Percentiles rank a stretch among this genome's conserved stretches.
Evolutionary conservation across 306 rosid species (phyloP).

Genomic region (Cyamopsis tetragonoloba): DNA sequence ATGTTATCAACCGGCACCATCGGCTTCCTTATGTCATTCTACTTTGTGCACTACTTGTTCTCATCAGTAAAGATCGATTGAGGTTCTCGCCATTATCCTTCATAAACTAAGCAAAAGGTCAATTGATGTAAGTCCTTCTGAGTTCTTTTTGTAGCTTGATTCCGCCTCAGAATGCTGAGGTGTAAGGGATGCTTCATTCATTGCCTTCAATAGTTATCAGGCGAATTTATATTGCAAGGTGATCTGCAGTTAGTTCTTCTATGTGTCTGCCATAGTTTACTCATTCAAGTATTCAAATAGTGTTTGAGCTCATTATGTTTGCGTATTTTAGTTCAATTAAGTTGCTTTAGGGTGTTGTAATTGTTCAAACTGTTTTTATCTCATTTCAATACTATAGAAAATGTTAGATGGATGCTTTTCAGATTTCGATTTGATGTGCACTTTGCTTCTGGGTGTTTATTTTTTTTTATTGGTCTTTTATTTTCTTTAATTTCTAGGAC

Average conservation of each 20-base stretch:
- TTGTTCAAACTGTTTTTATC: too few species aligned
- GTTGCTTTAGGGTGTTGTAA: slow-evolving; percentile 28
- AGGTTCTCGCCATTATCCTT: slow-evolving; percentile 19
- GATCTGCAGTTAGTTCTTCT: slow-evolving; percentile 21
- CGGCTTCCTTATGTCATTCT: slow-evolving; percentile 79
- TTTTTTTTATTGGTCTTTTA: too few species aligned
- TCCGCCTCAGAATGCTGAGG: slow-evolving; percentile 1
- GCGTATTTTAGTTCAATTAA: background rate
- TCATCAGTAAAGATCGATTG: slow-evolving; percentile 87
- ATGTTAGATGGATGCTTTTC: too few species aligned
- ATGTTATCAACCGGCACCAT: slow-evolving; percentile 85
- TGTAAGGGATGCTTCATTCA: slow-evolving; percentile 6
- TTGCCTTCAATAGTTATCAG: slow-evolving; percentile 12
- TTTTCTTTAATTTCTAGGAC: too few species aligned
- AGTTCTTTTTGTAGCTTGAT: too few species aligned
- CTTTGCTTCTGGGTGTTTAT: too few species aligned
- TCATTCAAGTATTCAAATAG: slow-evolving; percentile 8
- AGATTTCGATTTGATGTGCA: too few species aligned
- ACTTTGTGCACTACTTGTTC: slow-evolving; percentile 86
- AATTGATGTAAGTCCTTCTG: too few species aligned
- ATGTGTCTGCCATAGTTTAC: background rate
- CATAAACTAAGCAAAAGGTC: too few species aligned
- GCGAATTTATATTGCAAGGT: background rate
- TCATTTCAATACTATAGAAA: too few species aligned
- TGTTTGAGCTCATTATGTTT: background rate